These are phyloP conservation scores for Morella rubra DNA, from an alignment of 306 rosid species.

Conservation along the genomic window DNA sequence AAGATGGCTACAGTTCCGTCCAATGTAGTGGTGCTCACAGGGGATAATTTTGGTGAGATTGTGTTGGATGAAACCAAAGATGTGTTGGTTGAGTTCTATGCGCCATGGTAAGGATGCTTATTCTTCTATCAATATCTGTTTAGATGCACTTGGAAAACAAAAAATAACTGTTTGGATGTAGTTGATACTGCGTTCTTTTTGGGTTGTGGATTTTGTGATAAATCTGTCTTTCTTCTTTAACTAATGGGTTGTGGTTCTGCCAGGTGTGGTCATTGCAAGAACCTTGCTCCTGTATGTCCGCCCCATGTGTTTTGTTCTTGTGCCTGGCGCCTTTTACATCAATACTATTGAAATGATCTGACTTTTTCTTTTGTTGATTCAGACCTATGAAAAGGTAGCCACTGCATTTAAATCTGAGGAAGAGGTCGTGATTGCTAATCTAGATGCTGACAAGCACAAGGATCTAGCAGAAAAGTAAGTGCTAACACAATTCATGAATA, in stretches of 20 bases:
- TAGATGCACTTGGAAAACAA: neutral
- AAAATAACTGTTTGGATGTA: slow-evolving; percentile 3
- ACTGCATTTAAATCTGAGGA: slow-evolving; percentile 71
- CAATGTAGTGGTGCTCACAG: slow-evolving; percentile 61
- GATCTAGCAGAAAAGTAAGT: slow-evolving; percentile 93
- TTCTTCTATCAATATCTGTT: slow-evolving; percentile 9
- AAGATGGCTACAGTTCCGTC: slow-evolving; percentile 78
- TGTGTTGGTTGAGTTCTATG: slow-evolving; percentile 94
- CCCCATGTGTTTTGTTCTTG: slow-evolving; percentile 19
- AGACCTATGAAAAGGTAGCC: slow-evolving; percentile 88
- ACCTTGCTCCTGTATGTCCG: slow-evolving; percentile 89
- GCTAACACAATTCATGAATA: neutral
- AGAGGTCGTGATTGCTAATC: slow-evolving; percentile 73
- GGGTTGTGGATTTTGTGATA: neutral
- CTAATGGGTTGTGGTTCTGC: slow-evolving; percentile 29
- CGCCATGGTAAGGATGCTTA: slow-evolving; percentile 72
- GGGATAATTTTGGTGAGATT: slow-evolving; percentile 70
- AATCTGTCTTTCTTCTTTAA: slow-evolving; percentile 1
- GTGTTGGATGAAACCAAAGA: slow-evolving; percentile 82
- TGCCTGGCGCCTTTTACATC: slow-evolving; percentile 14
- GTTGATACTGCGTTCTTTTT: neutral
- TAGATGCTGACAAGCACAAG: slow-evolving; percentile 87
- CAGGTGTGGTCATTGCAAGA: slow-evolving; percentile 98
- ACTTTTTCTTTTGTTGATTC: slow-evolving; percentile 24
- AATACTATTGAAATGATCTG: slow-evolving; percentile 10